Conservation (phyloP, 2,329 filamentous ascomycete species). For the Fusarium sp. region DNA sequence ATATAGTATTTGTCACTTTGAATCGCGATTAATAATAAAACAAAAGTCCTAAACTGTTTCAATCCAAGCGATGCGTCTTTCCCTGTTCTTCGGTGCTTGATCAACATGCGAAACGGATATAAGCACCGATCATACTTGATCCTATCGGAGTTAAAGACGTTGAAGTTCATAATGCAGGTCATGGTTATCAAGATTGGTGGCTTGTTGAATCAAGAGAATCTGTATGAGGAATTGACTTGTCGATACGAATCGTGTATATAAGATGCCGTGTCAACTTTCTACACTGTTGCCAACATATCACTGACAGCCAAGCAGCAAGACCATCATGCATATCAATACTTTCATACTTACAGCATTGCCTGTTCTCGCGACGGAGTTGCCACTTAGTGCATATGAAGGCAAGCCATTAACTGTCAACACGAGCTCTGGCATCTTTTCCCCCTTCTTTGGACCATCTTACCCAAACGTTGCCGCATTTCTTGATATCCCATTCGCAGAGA, state of each 20-base stretch:
- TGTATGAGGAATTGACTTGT: rapidly evolving
- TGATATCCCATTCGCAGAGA: constrained; percentile 29
- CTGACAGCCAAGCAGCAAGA: background rate
- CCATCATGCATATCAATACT: background rate
- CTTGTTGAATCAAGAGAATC: background rate
- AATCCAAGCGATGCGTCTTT: background rate
- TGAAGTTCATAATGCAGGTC: rapidly evolving
- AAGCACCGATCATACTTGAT: background rate
- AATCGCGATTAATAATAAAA: background rate
- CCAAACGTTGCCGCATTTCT: constrained; percentile 24
- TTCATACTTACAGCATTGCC: background rate
- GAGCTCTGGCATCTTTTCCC: constrained; percentile 25
- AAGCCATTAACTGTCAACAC: constrained; percentile 4
- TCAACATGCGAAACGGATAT: background rate
- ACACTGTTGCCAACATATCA: no score
- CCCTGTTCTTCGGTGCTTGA: background rate
- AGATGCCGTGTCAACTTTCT: background rate
- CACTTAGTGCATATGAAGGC: background rate
- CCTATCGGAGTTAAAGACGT: constrained; percentile 11
- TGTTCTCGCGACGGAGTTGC: background rate
- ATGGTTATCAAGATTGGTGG: background rate
- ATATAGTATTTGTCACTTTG: background rate
- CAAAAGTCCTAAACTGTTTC: rapidly evolving
- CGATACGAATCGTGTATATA: background rate
- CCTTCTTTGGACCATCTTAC: background rate